phyloP scores from a whole-genome alignment of 2,329 filamentous ascomycete species.

The Beauveria asiatica region DNA sequence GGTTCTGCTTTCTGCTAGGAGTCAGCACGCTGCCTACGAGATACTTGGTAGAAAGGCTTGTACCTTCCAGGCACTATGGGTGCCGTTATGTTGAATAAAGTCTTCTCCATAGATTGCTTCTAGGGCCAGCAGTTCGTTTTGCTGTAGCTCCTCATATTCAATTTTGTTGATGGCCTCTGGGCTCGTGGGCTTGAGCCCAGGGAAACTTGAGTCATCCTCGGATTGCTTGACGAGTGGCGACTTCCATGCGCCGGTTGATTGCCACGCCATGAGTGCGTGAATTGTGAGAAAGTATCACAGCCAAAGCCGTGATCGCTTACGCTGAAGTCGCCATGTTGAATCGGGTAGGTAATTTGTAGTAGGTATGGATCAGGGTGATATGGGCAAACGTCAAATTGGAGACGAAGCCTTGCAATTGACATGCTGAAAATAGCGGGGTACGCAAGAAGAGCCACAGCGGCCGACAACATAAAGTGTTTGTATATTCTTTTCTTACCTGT shows the following conservation, averaged over 20 bases:
- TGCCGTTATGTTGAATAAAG: slow-evolving; percentile 64
- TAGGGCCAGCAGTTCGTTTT: slow-evolving; percentile 78
- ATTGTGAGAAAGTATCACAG: slow-evolving; percentile 37
- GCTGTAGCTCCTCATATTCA: slow-evolving; percentile 75
- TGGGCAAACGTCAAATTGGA: neutral
- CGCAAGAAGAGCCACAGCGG: neutral
- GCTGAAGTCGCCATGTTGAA: slow-evolving; percentile 36
- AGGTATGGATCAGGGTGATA: neutral
- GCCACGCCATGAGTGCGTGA: slow-evolving; percentile 43
- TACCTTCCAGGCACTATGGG: slow-evolving; percentile 79
- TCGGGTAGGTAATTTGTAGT: slow-evolving; percentile 9
- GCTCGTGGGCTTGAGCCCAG: slow-evolving; percentile 39
- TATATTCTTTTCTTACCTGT: too few relatives aligned
- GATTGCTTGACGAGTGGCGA: slow-evolving; percentile 32
- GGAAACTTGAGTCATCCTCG: slow-evolving; percentile 41
- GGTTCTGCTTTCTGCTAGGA: slow-evolving; percentile 63
- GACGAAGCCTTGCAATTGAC: neutral
- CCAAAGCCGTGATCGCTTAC: slow-evolving; percentile 44
- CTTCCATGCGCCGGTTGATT: slow-evolving; percentile 40
- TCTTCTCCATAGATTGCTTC: slow-evolving; percentile 86
- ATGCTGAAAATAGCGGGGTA: slow-evolving; percentile 8
- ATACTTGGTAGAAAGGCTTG: slow-evolving; percentile 18
- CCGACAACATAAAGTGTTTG: too few relatives aligned
- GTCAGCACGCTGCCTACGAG: slow-evolving; percentile 16
- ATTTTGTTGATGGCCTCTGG: slow-evolving; percentile 37